Evolutionary conservation across 306 rosid genomes (phyloP).

Genomic region (Cotoneaster glaucophyllus): DNA sequence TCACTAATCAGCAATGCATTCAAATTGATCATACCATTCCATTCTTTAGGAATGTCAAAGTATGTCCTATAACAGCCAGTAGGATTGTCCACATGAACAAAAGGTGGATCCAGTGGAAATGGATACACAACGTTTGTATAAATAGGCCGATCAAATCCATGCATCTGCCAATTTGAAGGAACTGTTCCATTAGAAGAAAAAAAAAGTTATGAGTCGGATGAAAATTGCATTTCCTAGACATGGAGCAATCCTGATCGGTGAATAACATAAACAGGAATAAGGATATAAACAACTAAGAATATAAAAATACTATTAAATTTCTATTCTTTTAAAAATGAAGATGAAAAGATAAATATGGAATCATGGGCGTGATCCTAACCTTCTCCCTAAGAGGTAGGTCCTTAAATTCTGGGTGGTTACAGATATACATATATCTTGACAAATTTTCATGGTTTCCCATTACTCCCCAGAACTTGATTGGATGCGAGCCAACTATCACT

Average conservation of each 20-base stretch:
- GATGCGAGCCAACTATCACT: background rate
- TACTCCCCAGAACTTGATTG: background rate
- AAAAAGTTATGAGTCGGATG: constrained; percentile 12
- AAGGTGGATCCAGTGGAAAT: constrained; percentile 82
- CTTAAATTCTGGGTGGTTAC: background rate
- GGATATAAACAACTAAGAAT: background rate
- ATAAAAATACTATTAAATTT: background rate
- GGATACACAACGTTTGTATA: constrained; percentile 74
- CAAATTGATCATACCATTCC: constrained; percentile 59
- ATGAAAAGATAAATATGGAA: background rate
- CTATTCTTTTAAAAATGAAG: no score
- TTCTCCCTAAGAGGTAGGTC: no score
- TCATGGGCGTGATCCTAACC: background rate
- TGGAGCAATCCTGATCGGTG: background rate
- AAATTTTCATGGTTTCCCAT: no score
- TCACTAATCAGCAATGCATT: background rate
- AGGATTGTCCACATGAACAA: constrained; percentile 64
- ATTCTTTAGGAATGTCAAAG: constrained; percentile 71
- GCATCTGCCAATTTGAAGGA: constrained; percentile 98
- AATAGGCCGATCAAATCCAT: constrained; percentile 87
- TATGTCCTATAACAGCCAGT: constrained; percentile 83
- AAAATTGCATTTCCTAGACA: background rate
- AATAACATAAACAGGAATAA: background rate
- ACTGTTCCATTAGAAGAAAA: constrained; percentile 50
- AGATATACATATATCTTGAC: background rate